Percentiles rank a stretch among this genome's conserved stretches.
phyloP scores from a whole-genome alignment of 75 land plant genomes.

The Gnetum montanum region DNA sequence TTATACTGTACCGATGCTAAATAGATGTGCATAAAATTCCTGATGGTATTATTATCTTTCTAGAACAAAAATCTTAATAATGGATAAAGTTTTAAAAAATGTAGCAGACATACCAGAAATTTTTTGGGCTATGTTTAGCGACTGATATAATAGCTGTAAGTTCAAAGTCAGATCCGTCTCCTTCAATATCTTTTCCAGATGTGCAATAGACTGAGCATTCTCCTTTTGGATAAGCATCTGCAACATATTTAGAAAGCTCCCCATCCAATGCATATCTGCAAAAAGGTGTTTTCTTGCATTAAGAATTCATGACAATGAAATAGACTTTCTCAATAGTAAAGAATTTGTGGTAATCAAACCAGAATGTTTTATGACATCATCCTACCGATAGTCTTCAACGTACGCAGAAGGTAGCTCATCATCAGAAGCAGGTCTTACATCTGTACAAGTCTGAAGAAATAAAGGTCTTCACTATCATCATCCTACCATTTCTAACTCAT shows the following conservation, averaged over 20 bases:
- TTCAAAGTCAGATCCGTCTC: conserved; percentile 62
- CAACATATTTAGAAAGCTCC: conserved; percentile 72
- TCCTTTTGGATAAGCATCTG: conserved; percentile 90
- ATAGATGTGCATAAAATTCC: no score
- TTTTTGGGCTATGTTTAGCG: conserved; percentile 78
- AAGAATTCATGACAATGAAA: neutral
- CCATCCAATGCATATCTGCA: conserved; percentile 72
- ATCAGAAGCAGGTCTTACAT: conserved; percentile 74
- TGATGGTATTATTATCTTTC: no score
- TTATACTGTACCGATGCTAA: no score
- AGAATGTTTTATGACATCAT: conserved; percentile 3
- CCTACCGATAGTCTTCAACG: conserved; percentile 83
- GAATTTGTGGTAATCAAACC: no score
- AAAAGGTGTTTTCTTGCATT: neutral
- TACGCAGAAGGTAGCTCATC: conserved; percentile 83
- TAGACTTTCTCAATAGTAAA: neutral
- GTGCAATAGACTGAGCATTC: conserved; percentile 74
- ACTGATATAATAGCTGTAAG: conserved; percentile 74
- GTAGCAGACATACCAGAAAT: conserved; percentile 72
- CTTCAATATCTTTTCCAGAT: conserved; percentile 70
- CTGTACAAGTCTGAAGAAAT: conserved; percentile 66
- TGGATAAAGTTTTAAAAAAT: no score
- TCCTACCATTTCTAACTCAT: no score
- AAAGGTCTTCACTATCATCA: no score
- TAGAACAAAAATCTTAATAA: no score